These are phyloP conservation scores for Talaromyces sp. DNA, from an alignment of 2,329 filamentous ascomycete species.

Conservation along the genomic window DNA sequence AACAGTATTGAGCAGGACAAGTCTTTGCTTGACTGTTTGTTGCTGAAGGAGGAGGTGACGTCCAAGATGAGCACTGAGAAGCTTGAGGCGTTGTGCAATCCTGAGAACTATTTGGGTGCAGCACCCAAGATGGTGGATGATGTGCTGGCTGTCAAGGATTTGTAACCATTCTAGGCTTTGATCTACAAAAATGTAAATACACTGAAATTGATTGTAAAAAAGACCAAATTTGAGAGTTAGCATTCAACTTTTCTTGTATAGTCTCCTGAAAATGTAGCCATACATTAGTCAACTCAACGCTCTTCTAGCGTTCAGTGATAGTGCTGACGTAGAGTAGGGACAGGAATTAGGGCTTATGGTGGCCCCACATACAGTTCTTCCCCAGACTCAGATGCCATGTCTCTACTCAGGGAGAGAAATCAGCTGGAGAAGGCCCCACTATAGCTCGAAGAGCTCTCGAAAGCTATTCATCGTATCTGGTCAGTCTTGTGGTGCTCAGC, in stretches of 20 bases:
- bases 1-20: conserved; percentile 46
- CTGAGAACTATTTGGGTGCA: conserved; percentile 45
- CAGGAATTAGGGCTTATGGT: neutral
- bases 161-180: neutral
- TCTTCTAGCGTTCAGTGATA: neutral
- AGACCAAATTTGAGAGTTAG: neutral
- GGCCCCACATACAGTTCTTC: neutral
- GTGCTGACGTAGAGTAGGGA: neutral
- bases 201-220: neutral
- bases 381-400: neutral
- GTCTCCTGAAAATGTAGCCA: too few species aligned
- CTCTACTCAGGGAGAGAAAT: neutral
- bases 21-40: conserved; percentile 44
- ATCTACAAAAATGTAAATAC: neutral
- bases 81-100: conserved; percentile 56
- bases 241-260: neutral
- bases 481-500: neutral
- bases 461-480: neutral
- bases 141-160: conserved; percentile 24
- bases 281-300: too few species aligned
- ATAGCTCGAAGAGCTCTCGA: neutral
- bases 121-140: conserved; percentile 34
- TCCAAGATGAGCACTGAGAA: conserved; percentile 44
- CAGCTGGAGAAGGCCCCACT: neutral
- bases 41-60: conserved; percentile 38